phyloP scores from a whole-genome alignment of 2,329 filamentous ascomycete genomes.

The Exophiala dermatitidis region DNA sequence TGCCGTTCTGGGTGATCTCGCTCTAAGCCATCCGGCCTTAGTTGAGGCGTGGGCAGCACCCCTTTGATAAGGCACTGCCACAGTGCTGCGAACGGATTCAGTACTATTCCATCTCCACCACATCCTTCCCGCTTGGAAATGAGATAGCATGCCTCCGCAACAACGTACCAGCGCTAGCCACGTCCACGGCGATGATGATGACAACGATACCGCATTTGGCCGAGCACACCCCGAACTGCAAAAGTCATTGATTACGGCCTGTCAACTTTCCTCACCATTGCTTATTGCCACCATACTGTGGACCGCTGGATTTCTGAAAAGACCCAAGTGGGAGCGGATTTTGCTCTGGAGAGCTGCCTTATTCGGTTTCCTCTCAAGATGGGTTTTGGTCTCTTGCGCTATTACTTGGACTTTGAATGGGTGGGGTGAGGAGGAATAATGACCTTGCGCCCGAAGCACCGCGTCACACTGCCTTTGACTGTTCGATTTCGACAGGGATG shows the following conservation, averaged over 20 bases:
- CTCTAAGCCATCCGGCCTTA: no score
- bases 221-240: conserved; percentile 16
- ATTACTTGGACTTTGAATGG: conserved; percentile 20
- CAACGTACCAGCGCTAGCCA: no score
- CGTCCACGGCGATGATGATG: neutral
- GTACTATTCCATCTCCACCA: no score
- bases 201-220: conserved; percentile 12
- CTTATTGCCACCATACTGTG: conserved; percentile 14
- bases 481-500: no score
- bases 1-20: no score
- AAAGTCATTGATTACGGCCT: conserved; percentile 9
- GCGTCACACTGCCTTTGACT: neutral
- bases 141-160: no score
- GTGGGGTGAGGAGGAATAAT: conserved; percentile 9
- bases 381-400: conserved; percentile 18
- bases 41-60: no score
- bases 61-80: no score
- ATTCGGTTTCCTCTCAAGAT: conserved; percentile 16
- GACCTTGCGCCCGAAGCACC: neutral
- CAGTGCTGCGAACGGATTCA: no score
- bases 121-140: no score
- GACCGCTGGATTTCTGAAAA: conserved; percentile 12
- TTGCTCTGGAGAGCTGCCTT: conserved; percentile 15
- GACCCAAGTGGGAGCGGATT: conserved; percentile 15
- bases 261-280: conserved; percentile 11